phyloP scores from a whole-genome alignment of 2,329 filamentous ascomycete genomes.

The Talaromyces sp. region DNA sequence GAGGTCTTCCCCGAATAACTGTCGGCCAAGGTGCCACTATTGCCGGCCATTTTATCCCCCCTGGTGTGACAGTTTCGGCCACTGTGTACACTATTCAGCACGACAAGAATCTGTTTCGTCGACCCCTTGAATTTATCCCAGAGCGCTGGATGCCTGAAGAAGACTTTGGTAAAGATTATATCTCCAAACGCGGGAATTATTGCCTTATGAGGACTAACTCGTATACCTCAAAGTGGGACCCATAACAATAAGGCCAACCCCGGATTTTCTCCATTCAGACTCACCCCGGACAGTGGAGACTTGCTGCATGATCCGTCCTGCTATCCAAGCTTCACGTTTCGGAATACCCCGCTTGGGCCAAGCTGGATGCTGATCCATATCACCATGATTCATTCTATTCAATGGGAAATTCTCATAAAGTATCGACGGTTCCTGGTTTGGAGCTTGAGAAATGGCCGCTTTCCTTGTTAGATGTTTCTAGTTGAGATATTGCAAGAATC shows the following conservation, averaged over 20 bases:
- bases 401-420: background rate
- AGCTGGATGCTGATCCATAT: background rate
- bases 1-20: slow-evolving; percentile 14
- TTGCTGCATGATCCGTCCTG: too few relatives aligned
- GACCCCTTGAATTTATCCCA: background rate
- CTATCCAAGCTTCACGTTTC: too few relatives aligned
- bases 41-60: slow-evolving; percentile 12
- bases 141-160: background rate
- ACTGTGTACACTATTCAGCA: background rate
- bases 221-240: too few relatives aligned
- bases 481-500: background rate
- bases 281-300: too few relatives aligned
- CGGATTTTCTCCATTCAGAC: too few relatives aligned
- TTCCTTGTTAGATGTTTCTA: too few relatives aligned
- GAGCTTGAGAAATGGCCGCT: too few relatives aligned
- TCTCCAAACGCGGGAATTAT: too few relatives aligned
- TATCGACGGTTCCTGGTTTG: background rate
- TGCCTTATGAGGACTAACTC: too few relatives aligned
- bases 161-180: too few relatives aligned
- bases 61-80: slow-evolving; percentile 11
- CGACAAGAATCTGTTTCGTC: slow-evolving; percentile 12
- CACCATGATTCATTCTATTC: background rate
- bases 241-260: too few relatives aligned
- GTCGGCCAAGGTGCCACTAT: slow-evolving; percentile 9
- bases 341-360: too few relatives aligned